Evolutionary conservation across 2,329 filamentous ascomycete species (phyloP).

Genomic region (Diplodia scrobiculata): DNA sequence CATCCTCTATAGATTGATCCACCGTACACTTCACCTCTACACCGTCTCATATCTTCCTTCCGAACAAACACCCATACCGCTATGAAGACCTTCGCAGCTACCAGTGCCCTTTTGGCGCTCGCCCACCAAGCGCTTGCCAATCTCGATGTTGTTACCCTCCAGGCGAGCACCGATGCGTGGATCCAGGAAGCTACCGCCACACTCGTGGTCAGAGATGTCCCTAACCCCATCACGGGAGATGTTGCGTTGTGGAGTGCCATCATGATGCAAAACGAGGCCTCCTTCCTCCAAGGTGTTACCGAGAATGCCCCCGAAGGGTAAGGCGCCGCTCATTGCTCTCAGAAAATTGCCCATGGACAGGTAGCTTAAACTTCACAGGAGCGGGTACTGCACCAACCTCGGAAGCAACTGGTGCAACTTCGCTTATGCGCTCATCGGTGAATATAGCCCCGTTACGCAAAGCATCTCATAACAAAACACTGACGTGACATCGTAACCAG

Average conservation of each 20-base stretch:
- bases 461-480: not conserved
- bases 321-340: not conserved
- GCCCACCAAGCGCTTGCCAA: constrained; percentile 32
- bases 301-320: constrained; percentile 31
- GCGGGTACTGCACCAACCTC: constrained; percentile 32
- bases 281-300: constrained; percentile 37
- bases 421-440: constrained; percentile 33
- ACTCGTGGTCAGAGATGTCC: constrained; percentile 33
- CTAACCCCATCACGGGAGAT: constrained; percentile 34
- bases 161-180: constrained; percentile 30
- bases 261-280: constrained; percentile 35
- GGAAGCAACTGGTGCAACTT: constrained; percentile 36
- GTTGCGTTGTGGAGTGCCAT: constrained; percentile 36
- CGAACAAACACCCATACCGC: not conserved
- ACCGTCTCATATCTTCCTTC: not conserved
- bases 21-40: not conserved
- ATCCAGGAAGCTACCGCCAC: constrained; percentile 34
- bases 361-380: constrained; percentile 4
- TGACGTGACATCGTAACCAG: constrained; percentile 15
- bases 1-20: not conserved
- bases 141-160: constrained; percentile 35
- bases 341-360: not conserved
- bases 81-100: constrained; percentile 21
- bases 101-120: constrained; percentile 31
- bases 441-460: not conserved